phyloP scores from a whole-genome alignment of 163 green algal genomes.

The Volvox carteri region DNA sequence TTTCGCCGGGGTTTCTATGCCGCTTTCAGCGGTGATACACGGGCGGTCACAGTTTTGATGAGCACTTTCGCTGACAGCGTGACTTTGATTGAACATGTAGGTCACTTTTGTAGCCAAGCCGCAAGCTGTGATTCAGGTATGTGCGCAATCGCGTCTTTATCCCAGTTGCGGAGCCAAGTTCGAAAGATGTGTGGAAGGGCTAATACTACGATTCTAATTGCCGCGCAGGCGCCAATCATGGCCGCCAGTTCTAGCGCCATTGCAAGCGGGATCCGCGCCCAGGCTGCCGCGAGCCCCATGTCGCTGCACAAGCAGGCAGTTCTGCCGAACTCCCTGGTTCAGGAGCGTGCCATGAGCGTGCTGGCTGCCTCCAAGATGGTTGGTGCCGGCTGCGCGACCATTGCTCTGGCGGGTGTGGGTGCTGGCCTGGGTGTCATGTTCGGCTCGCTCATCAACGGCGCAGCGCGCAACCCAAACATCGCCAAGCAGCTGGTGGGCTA shows the following conservation, averaged over 20 bases:
- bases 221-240: slow-evolving; percentile 56
- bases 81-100: not conserved
- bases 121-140: slow-evolving; percentile 31
- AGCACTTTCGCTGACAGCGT: not conserved
- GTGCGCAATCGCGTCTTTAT: not conserved
- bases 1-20: not conserved
- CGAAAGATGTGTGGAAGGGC: not conserved
- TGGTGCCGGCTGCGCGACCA: slow-evolving; percentile 70
- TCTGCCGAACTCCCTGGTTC: slow-evolving; percentile 15
- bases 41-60: not conserved
- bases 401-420: slow-evolving; percentile 70
- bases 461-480: slow-evolving; percentile 74
- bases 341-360: slow-evolving; percentile 65
- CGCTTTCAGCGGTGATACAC: not conserved
- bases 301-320: slow-evolving; percentile 51
- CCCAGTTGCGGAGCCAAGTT: not conserved
- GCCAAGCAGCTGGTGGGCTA: slow-evolving; percentile 76
- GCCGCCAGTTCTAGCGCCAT: slow-evolving; percentile 49
- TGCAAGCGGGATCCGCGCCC: slow-evolving; percentile 55
- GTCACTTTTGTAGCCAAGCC: slow-evolving; percentile 4
- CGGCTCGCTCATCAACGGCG: slow-evolving; percentile 71
- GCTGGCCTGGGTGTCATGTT: slow-evolving; percentile 74
- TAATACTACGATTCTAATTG: not conserved
- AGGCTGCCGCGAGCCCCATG: slow-evolving; percentile 44
- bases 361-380: slow-evolving; percentile 74